Conservation (phyloP, 179 eudicot genomes). For the Gypsophila paniculata region DNA sequence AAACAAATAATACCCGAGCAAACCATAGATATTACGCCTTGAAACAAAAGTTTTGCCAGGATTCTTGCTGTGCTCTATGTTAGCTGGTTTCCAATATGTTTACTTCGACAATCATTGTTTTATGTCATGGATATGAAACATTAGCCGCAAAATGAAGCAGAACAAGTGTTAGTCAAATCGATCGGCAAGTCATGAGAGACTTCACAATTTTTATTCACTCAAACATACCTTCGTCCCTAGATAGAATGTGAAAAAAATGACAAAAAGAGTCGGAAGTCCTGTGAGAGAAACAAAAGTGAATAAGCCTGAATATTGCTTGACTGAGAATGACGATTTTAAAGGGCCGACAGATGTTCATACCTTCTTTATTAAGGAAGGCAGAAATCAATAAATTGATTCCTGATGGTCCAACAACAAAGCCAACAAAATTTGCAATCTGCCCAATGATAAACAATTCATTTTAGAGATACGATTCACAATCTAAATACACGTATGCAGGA, state of each 20-base stretch:
- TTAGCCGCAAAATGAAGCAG: slow-evolving; percentile 55
- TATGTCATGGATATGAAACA: slow-evolving; percentile 72
- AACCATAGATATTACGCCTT: neutral
- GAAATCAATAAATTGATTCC: slow-evolving; percentile 81
- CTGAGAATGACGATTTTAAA: slow-evolving; percentile 1
- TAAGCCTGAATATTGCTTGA: neutral
- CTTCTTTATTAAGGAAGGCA: slow-evolving; percentile 59
- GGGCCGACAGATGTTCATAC: slow-evolving; percentile 25
- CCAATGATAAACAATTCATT: slow-evolving; percentile 6
- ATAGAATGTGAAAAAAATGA: slow-evolving; percentile 74
- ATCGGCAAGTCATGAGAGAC: neutral
- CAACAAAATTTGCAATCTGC: slow-evolving; percentile 94
- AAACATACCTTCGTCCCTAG: slow-evolving; percentile 73
- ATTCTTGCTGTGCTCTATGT: neutral
- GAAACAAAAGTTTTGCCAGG: neutral
- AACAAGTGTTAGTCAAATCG: slow-evolving; percentile 12
- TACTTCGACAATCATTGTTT: slow-evolving; percentile 27
- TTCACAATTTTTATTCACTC: neutral
- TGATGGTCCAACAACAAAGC: slow-evolving; percentile 93
- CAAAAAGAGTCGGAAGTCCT: slow-evolving; percentile 71
- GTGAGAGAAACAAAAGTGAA: slow-evolving; percentile 22
- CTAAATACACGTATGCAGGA: too few species aligned
- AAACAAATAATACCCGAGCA: too few species aligned
- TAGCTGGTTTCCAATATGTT: neutral
- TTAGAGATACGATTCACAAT: too few species aligned